Percentiles rank a stretch among this genome's conserved stretches.
These are phyloP conservation scores for Poa annua DNA, from an alignment of 176 grass and related monocot species.

Conservation along the genomic window DNA sequence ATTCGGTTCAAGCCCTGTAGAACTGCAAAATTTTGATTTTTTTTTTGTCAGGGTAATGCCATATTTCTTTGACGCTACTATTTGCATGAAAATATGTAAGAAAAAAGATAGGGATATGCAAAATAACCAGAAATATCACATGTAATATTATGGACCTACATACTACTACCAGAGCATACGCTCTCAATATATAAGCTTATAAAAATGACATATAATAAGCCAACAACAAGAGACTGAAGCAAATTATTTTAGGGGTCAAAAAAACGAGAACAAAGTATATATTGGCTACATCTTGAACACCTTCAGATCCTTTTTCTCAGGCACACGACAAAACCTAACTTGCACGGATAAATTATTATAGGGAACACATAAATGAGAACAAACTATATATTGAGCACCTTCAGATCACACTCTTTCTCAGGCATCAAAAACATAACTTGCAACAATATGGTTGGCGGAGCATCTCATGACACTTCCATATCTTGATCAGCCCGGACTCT, in stretches of 20 bases:
- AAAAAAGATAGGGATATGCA: too few relatives aligned
- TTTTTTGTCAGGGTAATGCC: neutral
- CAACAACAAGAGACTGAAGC: neutral
- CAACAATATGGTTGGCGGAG: neutral
- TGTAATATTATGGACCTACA: too few relatives aligned
- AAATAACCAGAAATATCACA: too few relatives aligned
- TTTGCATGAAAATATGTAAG: too few relatives aligned
- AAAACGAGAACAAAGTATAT: neutral
- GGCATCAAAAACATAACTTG: conserved; percentile 1
- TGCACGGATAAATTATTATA: too few relatives aligned
- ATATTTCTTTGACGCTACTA: too few relatives aligned
- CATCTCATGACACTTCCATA: conserved; percentile 7
- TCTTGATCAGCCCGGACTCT: conserved; percentile 26
- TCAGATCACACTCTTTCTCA: neutral
- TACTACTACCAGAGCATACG: too few relatives aligned
- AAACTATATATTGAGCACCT: neutral
- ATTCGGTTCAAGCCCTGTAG: too few relatives aligned
- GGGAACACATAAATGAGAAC: conserved; percentile 4
- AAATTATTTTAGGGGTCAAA: conserved; percentile 29
- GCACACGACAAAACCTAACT: too few relatives aligned
- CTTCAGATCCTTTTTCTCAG: too few relatives aligned
- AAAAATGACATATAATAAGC: neutral
- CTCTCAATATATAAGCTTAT: neutral
- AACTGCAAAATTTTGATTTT: too few relatives aligned
- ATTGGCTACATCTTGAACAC: neutral